phyloP scores from a whole-genome alignment of 2,329 filamentous ascomycete species.

The Aspergillus proliferans region DNA sequence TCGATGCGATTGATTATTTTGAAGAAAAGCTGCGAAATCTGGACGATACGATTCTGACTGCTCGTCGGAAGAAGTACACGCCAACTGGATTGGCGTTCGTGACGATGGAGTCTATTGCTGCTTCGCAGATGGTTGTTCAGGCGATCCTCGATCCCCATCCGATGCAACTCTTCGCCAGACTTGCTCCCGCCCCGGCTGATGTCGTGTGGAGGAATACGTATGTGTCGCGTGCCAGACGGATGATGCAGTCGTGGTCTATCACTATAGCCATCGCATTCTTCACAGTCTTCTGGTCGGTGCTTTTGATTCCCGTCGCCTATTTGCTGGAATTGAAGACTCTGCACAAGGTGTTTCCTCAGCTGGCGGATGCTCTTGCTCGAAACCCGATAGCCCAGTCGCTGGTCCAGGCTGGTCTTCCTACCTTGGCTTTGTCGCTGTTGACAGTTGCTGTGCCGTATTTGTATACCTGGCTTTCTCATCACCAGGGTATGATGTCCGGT shows the following conservation, averaged over 20 bases:
- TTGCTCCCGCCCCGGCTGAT: constrained; percentile 81
- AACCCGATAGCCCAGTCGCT: constrained; percentile 69
- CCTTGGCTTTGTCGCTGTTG: constrained; percentile 74
- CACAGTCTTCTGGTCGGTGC: constrained; percentile 80
- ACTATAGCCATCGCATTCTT: constrained; percentile 76
- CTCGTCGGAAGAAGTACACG: constrained; percentile 68
- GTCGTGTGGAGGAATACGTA: constrained; percentile 97
- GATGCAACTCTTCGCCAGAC: constrained; percentile 74
- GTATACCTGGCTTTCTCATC: constrained; percentile 84
- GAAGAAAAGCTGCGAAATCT: constrained; percentile 74
- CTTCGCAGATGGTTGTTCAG: constrained; percentile 91
- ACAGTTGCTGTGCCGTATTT: constrained; percentile 88
- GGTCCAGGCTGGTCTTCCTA: constrained; percentile 82
- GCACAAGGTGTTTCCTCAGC: constrained; percentile 60
- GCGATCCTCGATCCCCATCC: constrained; percentile 88
- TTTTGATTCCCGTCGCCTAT: constrained; percentile 72
- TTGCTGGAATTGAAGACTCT: constrained; percentile 78
- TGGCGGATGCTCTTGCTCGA: constrained; percentile 61
- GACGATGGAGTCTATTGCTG: constrained; percentile 92
- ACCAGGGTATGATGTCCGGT: constrained; percentile 90
- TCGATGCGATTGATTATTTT: constrained; percentile 93
- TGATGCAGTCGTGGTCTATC: constrained; percentile 73
- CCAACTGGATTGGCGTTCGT: constrained; percentile 86
- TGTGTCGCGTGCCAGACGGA: constrained; percentile 63
- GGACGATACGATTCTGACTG: constrained; percentile 65